Base-by-base conservation (phyloP, 1,284 basidiomycete genomes). In the Tilletiopsis washingtonensis region DNA sequence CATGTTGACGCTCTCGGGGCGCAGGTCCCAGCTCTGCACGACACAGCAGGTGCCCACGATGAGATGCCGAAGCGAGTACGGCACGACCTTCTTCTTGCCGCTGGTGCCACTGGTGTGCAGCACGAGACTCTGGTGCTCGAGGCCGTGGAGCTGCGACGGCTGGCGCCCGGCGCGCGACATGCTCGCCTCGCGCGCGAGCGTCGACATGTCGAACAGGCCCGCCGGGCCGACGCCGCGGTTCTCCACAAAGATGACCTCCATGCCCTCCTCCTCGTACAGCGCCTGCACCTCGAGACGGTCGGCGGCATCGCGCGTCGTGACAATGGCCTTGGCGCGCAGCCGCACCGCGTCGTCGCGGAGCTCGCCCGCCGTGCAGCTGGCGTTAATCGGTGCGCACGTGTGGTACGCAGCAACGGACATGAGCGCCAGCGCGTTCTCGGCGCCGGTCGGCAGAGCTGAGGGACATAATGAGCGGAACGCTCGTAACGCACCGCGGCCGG, bases 61-160 rank as follows among this genome's bases (percentile, higher is more conserved):
- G 45, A 73, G 56, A 46, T 71, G 63, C 23, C 70, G 61, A n/a
- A 73, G 57, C 42, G 70, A 61, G 49, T 73, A 73, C 0, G 70
- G 70, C 1, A 73, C 70, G 20, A 73, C 70, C 54, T 73, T 73
- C 42, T 73, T 73, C 54, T 64, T 73, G 39, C 70, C 70, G 25
- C 68, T 71, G 1, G 70, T 73, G 15, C 70, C 70, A n/a, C 69
- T 71, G 1, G 70, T 73, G 49, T 73, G 70, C 26, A 73, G 56
- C 7, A 73, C 70, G 17, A 73, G 64, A 43, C 59, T 61, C 46
- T 71, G 68, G 51, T 70, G 61, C 40, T 66, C 57, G 40, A 72
- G 67, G 2, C 53, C 53, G 48, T 71, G 67, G 12, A 57, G 62
- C 5, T 52, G 47, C 3, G 65, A 65, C 12, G 68, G 67, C 15